Conservation (phyloP, 2,329 filamentous ascomycete genomes). For the Myriosclerotinia curreyana region DNA sequence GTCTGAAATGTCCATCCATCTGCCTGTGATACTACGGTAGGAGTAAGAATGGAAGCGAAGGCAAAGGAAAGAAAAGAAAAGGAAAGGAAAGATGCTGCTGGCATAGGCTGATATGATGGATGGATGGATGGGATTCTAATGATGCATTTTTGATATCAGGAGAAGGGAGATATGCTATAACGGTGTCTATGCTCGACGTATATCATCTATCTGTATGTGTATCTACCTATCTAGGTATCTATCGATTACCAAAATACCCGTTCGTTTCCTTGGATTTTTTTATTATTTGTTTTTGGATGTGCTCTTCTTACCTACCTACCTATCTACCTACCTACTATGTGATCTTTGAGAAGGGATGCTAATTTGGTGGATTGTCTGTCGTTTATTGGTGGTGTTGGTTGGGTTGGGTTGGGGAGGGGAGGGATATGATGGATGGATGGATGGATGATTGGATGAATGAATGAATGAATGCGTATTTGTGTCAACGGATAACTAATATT, state of each 20-base stretch:
- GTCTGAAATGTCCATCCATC: not conserved
- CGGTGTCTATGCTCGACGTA: not conserved
- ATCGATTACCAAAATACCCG: not conserved
- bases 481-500: too few relatives aligned
- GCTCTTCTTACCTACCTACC: not conserved
- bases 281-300: not conserved
- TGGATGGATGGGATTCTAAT: slow-evolving; percentile 5
- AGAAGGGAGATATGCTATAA: slow-evolving; percentile 6
- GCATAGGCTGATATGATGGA: not conserved
- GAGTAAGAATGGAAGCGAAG: not conserved
- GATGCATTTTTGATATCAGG: slow-evolving; percentile 12
- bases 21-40: slow-evolving; percentile 3
- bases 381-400: too few relatives aligned
- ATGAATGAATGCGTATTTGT: too few relatives aligned
- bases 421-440: too few relatives aligned
- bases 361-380: too few relatives aligned
- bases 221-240: not conserved
- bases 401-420: too few relatives aligned
- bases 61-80: slow-evolving; percentile 5
- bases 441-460: too few relatives aligned
- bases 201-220: not conserved
- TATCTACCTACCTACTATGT: not conserved
- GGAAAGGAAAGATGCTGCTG: not conserved
- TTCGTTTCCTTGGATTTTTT: not conserved
- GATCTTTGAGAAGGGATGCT: too few relatives aligned